Conservation (phyloP, 2,329 filamentous ascomycete genomes). For the Epichloe bromicola region DNA sequence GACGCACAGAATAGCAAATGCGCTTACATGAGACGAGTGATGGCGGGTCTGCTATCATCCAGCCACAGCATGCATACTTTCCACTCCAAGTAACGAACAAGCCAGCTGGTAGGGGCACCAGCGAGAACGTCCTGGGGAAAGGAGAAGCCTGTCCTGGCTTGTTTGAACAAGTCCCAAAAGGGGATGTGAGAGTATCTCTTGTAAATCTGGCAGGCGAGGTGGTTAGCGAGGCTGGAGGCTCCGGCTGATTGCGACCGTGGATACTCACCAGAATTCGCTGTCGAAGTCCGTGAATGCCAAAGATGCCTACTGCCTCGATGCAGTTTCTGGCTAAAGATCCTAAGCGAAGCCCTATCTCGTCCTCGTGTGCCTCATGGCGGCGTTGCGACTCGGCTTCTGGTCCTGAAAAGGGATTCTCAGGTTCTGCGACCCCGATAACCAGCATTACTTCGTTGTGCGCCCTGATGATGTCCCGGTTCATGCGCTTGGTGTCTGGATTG, state of each 20-base stretch:
- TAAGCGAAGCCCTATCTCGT: slow-evolving; percentile 29
- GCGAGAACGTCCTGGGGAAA: slow-evolving; percentile 19
- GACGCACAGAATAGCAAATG: not conserved
- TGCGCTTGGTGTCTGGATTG: slow-evolving; percentile 39
- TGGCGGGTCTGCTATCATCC: slow-evolving; percentile 7
- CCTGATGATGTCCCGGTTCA: slow-evolving; percentile 44
- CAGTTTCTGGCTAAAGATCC: slow-evolving; percentile 19
- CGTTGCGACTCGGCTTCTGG: slow-evolving; percentile 28
- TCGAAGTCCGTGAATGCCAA: slow-evolving; percentile 39
- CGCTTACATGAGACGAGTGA: slow-evolving; percentile 17
- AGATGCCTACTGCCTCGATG: slow-evolving; percentile 30
- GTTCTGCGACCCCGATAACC: slow-evolving; percentile 48
- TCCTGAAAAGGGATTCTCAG: slow-evolving; percentile 31
- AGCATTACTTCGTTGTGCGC: slow-evolving; percentile 52
- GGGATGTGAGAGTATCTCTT: slow-evolving; percentile 34
- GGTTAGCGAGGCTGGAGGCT: not conserved
- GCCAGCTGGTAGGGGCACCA: slow-evolving; percentile 18
- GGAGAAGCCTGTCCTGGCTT: slow-evolving; percentile 16
- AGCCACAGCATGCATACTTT: slow-evolving; percentile 14
- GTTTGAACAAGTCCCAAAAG: slow-evolving; percentile 30
- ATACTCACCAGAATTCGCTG: slow-evolving; percentile 38
- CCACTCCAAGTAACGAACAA: slow-evolving; percentile 18
- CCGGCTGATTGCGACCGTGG: not conserved
- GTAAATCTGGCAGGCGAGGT: slow-evolving; percentile 31
- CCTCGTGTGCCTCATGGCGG: slow-evolving; percentile 34